Percentiles rank a stretch among this genome's conserved stretches.
These are phyloP conservation scores for Kodamaea restingae DNA, from an alignment of 805 yeast species.

Conservation along the genomic window DNA sequence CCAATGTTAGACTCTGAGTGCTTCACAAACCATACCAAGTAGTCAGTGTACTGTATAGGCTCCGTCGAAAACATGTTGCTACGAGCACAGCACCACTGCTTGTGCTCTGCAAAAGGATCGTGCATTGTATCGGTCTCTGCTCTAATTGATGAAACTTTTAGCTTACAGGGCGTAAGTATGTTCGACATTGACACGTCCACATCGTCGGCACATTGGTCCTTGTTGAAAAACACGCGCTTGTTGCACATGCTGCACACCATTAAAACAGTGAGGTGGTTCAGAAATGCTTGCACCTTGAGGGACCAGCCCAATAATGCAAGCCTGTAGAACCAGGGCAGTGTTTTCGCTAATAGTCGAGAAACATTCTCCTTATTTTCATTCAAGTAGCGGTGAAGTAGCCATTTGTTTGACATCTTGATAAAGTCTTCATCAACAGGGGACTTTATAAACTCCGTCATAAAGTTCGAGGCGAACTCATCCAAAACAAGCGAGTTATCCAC, in stretches of 20 bases:
- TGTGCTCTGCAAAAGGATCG: constrained; percentile 28
- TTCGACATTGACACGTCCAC: constrained; percentile 11
- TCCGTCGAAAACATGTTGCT: constrained; percentile 12
- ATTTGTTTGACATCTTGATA: constrained; percentile 24
- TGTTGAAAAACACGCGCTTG: constrained; percentile 27
- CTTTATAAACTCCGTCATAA: constrained; percentile 5
- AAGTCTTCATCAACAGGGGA: constrained; percentile 12
- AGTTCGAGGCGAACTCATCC: constrained; percentile 11
- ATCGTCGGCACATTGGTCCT: constrained; percentile 2
- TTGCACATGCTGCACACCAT: constrained; percentile 37
- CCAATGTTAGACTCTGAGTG: constrained; percentile 23
- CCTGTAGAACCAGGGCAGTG: constrained; percentile 32
- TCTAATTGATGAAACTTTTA: constrained; percentile 19
- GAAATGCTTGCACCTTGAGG: constrained; percentile 28
- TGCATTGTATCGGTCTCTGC: constrained; percentile 9
- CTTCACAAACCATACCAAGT: constrained; percentile 22
- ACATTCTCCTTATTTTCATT: constrained; percentile 35
- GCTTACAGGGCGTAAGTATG: constrained; percentile 28
- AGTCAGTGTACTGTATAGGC: constrained; percentile 12
- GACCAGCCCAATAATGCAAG: constrained; percentile 39
- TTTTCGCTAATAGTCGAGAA: constrained; percentile 17
- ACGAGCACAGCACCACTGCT: constrained; percentile 32
- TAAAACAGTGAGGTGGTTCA: constrained; percentile 23
- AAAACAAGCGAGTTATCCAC: constrained; percentile 22
- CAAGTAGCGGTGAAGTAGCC: constrained; percentile 30